Evolutionary conservation across 2,329 filamentous ascomycete species (phyloP).

Genomic region (Fusarium graminum): DNA sequence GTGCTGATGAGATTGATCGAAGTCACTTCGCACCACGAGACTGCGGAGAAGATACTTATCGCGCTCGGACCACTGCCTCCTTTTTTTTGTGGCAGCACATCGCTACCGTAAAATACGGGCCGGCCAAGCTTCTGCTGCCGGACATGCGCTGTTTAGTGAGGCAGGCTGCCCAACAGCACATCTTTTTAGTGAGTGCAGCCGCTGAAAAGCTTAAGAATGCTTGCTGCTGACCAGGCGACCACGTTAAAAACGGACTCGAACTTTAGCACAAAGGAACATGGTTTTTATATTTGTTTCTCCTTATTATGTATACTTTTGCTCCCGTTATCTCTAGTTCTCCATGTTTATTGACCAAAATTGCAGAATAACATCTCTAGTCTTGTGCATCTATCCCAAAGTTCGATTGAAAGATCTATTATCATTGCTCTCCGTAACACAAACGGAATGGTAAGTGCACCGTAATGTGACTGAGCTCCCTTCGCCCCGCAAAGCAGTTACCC

Average conservation of each 20-base stretch:
- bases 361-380: background rate
- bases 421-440: background rate
- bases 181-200: conserved; percentile 10
- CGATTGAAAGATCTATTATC: background rate
- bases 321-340: too few relatives aligned
- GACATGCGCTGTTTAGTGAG: conserved; percentile 9
- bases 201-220: conserved; percentile 5
- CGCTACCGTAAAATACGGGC: conserved; percentile 19
- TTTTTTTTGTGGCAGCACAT: conserved; percentile 43
- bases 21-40: conserved; percentile 45
- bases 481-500: conserved; percentile 44
- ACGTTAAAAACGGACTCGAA: conserved; percentile 23
- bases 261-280: background rate
- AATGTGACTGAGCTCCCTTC: conserved; percentile 14
- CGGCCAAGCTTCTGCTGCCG: background rate
- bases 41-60: conserved; percentile 48
- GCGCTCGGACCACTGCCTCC: conserved; percentile 52
- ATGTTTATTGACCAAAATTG: background rate
- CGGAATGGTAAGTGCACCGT: conserved; percentile 14
- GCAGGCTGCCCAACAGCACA: background rate
- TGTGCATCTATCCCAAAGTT: background rate
- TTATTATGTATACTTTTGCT: too few relatives aligned
- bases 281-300: too few relatives aligned
- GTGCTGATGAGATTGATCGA: conserved; percentile 40
- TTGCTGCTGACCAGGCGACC: conserved; percentile 23